Conservation (phyloP, 2,329 filamentous ascomycete genomes). For the Pseudogymnoascus sp. region DNA sequence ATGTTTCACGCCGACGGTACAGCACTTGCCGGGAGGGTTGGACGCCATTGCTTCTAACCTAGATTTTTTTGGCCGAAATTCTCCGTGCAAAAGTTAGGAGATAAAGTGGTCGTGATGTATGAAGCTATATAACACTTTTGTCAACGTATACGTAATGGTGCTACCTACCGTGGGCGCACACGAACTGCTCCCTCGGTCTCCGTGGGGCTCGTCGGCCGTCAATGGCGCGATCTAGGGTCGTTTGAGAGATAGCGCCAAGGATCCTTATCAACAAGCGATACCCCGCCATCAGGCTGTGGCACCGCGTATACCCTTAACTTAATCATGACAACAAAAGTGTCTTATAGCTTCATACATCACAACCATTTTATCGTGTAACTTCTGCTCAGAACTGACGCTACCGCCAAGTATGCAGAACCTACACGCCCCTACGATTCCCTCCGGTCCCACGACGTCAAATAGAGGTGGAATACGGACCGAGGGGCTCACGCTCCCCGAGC, state of each 20-base stretch:
- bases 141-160: neutral
- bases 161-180: neutral
- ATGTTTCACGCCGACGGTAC: constrained; percentile 27
- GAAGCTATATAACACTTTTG: neutral
- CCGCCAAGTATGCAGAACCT: constrained; percentile 52
- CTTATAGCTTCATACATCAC: neutral
- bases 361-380: neutral
- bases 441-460: constrained; percentile 60
- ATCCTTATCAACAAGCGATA: neutral
- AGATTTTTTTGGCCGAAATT: neutral
- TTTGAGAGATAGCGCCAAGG: neutral
- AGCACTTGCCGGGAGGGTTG: constrained; percentile 26
- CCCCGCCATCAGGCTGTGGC: constrained; percentile 6
- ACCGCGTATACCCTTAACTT: neutral
- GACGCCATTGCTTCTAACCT: constrained; percentile 23
- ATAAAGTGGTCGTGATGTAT: neutral
- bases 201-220: neutral
- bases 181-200: neutral
- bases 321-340: neutral
- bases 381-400: neutral
- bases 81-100: neutral
- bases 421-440: constrained; percentile 63
- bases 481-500: constrained; percentile 64
- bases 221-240: neutral
- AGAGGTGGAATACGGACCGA: constrained; percentile 52